Evolutionary conservation across 2,329 filamentous ascomycete genomes (phyloP).

Genomic region (Diaporthe longicolla): DNA sequence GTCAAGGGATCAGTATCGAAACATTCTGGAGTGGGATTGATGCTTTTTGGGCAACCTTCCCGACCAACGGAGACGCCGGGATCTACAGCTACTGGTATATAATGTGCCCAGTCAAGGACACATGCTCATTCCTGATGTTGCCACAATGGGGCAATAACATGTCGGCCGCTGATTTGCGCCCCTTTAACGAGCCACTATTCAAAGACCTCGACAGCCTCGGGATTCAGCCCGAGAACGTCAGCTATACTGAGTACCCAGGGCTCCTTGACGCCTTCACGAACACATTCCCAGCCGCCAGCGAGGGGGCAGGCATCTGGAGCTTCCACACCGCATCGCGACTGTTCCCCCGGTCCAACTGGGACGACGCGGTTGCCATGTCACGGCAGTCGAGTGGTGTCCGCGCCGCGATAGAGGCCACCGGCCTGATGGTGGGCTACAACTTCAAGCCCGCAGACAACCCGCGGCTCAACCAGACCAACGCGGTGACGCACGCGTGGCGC

Average conservation of each 20-base stretch:
- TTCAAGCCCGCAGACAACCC: conserved; percentile 46
- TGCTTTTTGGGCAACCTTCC: conserved; percentile 50
- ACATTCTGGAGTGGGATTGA: conserved; percentile 51
- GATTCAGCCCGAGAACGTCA: conserved; percentile 46
- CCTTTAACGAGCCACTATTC: conserved; percentile 46
- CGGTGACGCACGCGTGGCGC: conserved; percentile 65
- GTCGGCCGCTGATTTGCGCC: conserved; percentile 15
- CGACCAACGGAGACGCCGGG: conserved; percentile 48
- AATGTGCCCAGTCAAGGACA: conserved; percentile 41
- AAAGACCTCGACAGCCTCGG: conserved; percentile 63
- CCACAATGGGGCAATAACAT: conserved; percentile 41
- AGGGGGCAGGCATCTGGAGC: conserved; percentile 55
- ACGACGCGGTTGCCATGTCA: conserved; percentile 47
- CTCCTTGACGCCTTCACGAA: conserved; percentile 49
- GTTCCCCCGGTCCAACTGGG: conserved; percentile 53
- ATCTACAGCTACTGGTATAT: conserved; percentile 52
- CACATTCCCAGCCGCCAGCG: conserved; percentile 48
- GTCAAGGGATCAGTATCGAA: conserved; percentile 58
- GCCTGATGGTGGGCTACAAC: conserved; percentile 51
- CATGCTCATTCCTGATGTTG: conserved; percentile 46
- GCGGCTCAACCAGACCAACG: conserved; percentile 53
- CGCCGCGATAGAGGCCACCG: conserved; percentile 47
- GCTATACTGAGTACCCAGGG: conserved; percentile 47
- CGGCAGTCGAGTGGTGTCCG: conserved; percentile 48
- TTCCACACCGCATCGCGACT: conserved; percentile 50